phyloP scores from a whole-genome alignment of 768 basidiomycete species.

The Mycena leptocephala region DNA sequence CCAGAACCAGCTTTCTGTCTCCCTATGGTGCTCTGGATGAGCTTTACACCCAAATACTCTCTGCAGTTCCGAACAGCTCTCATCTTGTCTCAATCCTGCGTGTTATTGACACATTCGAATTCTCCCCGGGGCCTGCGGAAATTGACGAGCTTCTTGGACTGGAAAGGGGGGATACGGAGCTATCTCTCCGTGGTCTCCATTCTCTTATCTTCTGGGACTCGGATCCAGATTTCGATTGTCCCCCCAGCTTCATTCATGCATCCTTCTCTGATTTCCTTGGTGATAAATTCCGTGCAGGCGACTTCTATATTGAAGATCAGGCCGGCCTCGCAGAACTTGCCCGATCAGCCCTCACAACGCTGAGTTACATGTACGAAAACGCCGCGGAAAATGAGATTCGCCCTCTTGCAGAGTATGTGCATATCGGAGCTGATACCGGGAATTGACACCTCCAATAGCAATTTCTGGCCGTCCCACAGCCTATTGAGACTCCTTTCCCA shows the following conservation, averaged over 20 bases:
- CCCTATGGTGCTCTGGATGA: too few relatives aligned
- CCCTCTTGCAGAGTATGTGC: neutral
- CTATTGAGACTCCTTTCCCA: neutral
- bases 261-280: neutral
- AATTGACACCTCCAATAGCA: neutral
- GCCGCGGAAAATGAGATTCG: neutral
- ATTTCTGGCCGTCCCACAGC: too few relatives aligned
- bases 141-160: neutral
- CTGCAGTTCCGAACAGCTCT: too few relatives aligned
- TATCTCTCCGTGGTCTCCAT: constrained; percentile 4
- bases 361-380: neutral
- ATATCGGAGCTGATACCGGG: neutral
- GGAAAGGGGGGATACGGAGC: neutral
- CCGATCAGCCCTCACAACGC: neutral
- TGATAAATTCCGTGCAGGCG: neutral
- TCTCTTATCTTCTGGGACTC: neutral
- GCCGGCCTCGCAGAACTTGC: neutral
- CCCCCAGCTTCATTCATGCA: neutral
- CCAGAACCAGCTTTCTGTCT: too few relatives aligned
- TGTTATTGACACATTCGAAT: neutral
- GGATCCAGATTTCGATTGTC: neutral
- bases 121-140: neutral
- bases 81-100: too few relatives aligned
- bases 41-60: too few relatives aligned
- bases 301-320: neutral